A percentile compares a stretch with the other conserved stretches of the same genome.
phyloP scores from a whole-genome alignment of 2,329 filamentous ascomycete species.

The Alternaria infectoria region DNA sequence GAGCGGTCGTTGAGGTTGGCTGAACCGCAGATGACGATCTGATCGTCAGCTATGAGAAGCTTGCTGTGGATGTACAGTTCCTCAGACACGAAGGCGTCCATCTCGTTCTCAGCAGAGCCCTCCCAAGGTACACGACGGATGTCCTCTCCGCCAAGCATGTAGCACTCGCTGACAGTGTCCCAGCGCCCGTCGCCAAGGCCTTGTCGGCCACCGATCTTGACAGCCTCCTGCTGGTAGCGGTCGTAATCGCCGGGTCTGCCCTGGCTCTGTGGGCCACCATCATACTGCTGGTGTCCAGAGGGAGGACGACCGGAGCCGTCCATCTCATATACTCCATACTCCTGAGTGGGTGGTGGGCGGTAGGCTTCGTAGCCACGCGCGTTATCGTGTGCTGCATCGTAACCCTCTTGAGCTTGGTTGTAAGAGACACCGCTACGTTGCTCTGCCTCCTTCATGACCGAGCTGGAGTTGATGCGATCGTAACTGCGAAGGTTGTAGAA shows the following conservation, averaged over 20 bases:
- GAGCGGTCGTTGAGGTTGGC: slow-evolving; percentile 74
- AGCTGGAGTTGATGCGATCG: slow-evolving; percentile 78
- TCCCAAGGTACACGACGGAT: slow-evolving; percentile 70
- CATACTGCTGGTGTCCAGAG: slow-evolving; percentile 27
- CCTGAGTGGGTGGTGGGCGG: slow-evolving; percentile 39
- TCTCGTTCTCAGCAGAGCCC: slow-evolving; percentile 60
- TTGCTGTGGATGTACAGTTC: slow-evolving; percentile 72
- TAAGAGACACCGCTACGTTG: slow-evolving; percentile 70
- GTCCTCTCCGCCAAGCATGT: slow-evolving; percentile 79
- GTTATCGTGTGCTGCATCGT: slow-evolving; percentile 62
- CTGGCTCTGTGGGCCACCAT: slow-evolving; percentile 29
- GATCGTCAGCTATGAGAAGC: slow-evolving; percentile 81
- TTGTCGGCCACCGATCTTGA: slow-evolving; percentile 57
- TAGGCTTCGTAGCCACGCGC: slow-evolving; percentile 45
- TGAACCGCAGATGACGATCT: slow-evolving; percentile 80
- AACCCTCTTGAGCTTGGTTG: slow-evolving; percentile 68
- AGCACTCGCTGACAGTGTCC: slow-evolving; percentile 79
- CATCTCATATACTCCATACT: slow-evolving; percentile 48
- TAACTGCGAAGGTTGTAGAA: slow-evolving; percentile 88
- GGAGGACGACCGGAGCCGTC: slow-evolving; percentile 26
- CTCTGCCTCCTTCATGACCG: slow-evolving; percentile 67
- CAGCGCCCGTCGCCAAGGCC: slow-evolving; percentile 62
- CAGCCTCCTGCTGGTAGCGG: slow-evolving; percentile 74
- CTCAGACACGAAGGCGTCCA: slow-evolving; percentile 68
- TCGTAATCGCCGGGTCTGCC: slow-evolving; percentile 58